These are phyloP conservation scores for Nephelium lappaceum DNA, from an alignment of 345 rosid species.

Conservation along the genomic window DNA sequence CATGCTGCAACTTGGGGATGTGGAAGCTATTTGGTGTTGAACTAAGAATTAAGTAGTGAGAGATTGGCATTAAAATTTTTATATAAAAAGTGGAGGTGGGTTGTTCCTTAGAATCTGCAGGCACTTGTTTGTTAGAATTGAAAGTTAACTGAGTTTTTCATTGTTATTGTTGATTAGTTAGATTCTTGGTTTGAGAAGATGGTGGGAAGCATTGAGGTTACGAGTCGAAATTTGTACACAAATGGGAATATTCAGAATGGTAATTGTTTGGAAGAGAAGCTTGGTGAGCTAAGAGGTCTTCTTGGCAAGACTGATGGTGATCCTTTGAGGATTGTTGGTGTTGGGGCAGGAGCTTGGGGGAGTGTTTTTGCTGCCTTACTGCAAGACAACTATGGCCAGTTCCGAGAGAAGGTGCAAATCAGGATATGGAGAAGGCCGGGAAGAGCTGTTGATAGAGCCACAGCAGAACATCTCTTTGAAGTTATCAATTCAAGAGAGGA, in stretches of 20 bases:
- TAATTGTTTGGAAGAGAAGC: conserved; percentile 66
- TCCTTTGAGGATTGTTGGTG: conserved; percentile 74
- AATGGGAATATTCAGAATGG: conserved; percentile 50
- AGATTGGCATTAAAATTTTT: conserved; percentile 5
- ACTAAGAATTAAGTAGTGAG: conserved; percentile 9
- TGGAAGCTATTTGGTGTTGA: not conserved
- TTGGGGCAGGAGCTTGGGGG: conserved; percentile 92
- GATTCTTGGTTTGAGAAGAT: conserved; percentile 37
- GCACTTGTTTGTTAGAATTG: not conserved
- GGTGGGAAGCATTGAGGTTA: conserved; percentile 57
- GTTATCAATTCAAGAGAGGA: conserved; percentile 86
- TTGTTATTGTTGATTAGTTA: conserved; percentile 17
- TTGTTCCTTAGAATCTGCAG: conserved; percentile 15
- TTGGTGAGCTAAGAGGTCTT: conserved; percentile 58
- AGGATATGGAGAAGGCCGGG: conserved; percentile 84
- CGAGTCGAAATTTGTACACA: conserved; percentile 26
- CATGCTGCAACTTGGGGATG: conserved; percentile 22
- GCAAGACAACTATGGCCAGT: conserved; percentile 72
- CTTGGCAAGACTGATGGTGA: conserved; percentile 63
- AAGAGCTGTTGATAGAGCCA: conserved; percentile 62
- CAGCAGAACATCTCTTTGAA: conserved; percentile 76
- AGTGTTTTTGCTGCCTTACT: conserved; percentile 79
- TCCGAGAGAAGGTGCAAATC: conserved; percentile 69
- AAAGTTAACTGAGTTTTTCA: conserved; percentile 14
- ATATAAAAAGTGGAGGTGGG: conserved; percentile 24